Conservation (phyloP, 1,139 yeast species). For the Candida sojae region DNA sequence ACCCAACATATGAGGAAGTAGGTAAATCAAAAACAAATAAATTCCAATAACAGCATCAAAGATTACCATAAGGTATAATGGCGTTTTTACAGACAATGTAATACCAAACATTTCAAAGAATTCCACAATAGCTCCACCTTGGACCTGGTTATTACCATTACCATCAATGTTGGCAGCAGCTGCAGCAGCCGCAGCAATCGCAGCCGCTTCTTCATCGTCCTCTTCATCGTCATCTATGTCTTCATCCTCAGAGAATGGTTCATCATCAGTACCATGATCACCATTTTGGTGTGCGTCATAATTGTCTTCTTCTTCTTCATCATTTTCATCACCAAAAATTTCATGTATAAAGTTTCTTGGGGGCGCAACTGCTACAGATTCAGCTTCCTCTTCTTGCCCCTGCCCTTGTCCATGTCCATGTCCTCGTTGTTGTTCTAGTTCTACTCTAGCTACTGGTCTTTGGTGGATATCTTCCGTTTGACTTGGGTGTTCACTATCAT, state of each 20-base stretch:
- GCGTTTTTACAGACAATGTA: slow-evolving; percentile 35
- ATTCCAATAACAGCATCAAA: slow-evolving; percentile 45
- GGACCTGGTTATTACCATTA: slow-evolving; percentile 4
- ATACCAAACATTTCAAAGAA: slow-evolving; percentile 41
- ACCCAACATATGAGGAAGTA: slow-evolving; percentile 58
- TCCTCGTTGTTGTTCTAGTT: background rate
- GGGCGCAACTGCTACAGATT: background rate
- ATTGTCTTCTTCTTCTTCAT: slow-evolving; percentile 2
- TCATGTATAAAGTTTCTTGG: slow-evolving; percentile 4
- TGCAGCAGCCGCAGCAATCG: slow-evolving; percentile 14
- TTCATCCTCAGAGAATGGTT: slow-evolving; percentile 6
- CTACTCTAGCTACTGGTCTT: background rate
- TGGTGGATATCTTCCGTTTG: background rate
- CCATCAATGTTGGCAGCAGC: slow-evolving; percentile 14
- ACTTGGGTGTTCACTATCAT: background rate
- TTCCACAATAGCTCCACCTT: slow-evolving; percentile 23
- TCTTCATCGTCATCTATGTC: slow-evolving; percentile 10
- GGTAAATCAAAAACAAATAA: slow-evolving; percentile 49
- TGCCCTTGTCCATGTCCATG: no score
- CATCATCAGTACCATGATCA: slow-evolving; percentile 10
- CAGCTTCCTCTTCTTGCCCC: no score
- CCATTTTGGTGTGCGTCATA: slow-evolving; percentile 8
- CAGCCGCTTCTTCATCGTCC: slow-evolving; percentile 14
- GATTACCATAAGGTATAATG: slow-evolving; percentile 34
- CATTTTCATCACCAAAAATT: background rate